Evolutionary conservation across 306 rosid species (phyloP).

Genomic region (Dryas drummondii): DNA sequence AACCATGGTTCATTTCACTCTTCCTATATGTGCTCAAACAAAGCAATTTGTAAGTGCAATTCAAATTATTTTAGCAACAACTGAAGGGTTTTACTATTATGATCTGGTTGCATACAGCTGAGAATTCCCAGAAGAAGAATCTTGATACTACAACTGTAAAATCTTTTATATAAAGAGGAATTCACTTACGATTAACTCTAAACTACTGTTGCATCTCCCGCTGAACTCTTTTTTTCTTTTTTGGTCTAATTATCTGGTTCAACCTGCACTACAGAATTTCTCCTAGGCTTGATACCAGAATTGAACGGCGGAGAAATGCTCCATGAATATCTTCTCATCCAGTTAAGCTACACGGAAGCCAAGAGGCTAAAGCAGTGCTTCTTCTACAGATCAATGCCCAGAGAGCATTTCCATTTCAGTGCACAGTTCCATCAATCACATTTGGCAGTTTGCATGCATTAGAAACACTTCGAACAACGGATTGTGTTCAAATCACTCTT

Average conservation of each 20-base stretch:
- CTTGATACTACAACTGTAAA: not conserved
- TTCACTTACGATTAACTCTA: not conserved
- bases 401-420: not conserved
- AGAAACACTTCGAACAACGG: not conserved
- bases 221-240: not conserved
- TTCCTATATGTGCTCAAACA: not conserved
- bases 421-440: not conserved
- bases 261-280: not conserved
- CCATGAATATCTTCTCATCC: not conserved
- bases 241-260: not conserved
- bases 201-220: not conserved
- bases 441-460: not conserved
- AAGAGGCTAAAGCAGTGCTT: conserved; percentile 2
- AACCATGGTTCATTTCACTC: not conserved
- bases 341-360: not conserved
- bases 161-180: not conserved
- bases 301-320: not conserved
- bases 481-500: conserved; percentile 12
- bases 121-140: not conserved
- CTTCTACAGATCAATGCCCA: not conserved
- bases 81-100: not conserved
- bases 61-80: not conserved
- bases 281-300: not conserved
- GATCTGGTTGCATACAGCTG: not conserved
- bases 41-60: not conserved